phyloP scores from a whole-genome alignment of 2,329 filamentous ascomycete genomes.

The Shiraia sp. region DNA sequence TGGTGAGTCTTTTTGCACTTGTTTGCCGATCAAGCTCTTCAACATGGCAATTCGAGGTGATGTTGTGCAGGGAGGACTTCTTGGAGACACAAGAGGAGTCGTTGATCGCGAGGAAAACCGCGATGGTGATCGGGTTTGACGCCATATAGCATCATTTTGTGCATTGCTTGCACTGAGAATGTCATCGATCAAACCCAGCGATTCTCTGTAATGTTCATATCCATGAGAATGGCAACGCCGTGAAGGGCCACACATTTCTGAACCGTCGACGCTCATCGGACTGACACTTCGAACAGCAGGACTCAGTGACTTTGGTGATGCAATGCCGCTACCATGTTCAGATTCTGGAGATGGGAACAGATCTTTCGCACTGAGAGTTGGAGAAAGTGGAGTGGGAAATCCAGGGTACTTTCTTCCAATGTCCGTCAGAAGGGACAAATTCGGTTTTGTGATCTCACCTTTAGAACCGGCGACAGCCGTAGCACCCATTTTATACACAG shows the following conservation, averaged over 20 bases:
- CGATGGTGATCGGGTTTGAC: neutral
- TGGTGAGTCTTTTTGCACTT: slow-evolving; percentile 14
- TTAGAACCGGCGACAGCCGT: slow-evolving; percentile 3
- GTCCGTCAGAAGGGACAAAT: slow-evolving; percentile 31
- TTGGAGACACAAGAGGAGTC: slow-evolving; percentile 13
- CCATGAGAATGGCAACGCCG: slow-evolving; percentile 15
- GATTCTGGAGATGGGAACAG: slow-evolving; percentile 34
- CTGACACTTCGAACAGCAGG: slow-evolving; percentile 15
- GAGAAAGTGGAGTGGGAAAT: slow-evolving; percentile 37
- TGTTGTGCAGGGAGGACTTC: slow-evolving; percentile 17
- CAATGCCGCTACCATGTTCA: slow-evolving; percentile 12
- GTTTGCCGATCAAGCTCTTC: slow-evolving; percentile 24
- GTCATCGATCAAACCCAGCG: slow-evolving; percentile 19
- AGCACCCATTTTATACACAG: slow-evolving; percentile 23
- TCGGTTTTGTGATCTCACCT: slow-evolving; percentile 10
- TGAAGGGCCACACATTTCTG: slow-evolving; percentile 25
- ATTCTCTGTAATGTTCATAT: slow-evolving; percentile 13
- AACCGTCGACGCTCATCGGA: slow-evolving; percentile 34
- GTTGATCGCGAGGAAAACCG: slow-evolving; percentile 3
- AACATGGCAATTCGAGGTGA: slow-evolving; percentile 36
- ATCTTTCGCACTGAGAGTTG: slow-evolving; percentile 30
- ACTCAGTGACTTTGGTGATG: slow-evolving; percentile 14
- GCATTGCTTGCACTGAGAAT: slow-evolving; percentile 6
- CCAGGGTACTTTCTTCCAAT: slow-evolving; percentile 35
- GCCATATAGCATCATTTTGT: neutral